Percentiles rank a stretch among this genome's conserved stretches.
Conservation (phyloP, 495 filamentous ascomycete genomes). For the Opeltia flavorubescens region DNA sequence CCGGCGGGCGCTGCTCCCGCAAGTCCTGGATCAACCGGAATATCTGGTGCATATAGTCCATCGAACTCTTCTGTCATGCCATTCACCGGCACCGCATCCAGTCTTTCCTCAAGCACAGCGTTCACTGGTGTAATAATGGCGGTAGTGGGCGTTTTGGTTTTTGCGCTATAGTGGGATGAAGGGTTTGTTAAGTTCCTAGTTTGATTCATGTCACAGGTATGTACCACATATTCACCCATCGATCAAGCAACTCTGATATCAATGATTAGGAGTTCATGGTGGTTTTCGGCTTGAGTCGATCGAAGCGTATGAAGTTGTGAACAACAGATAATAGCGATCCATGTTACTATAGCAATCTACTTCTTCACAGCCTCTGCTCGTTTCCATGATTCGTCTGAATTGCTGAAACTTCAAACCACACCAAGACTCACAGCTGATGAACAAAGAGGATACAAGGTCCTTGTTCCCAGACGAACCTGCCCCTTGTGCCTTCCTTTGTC, state of each 20-base stretch:
- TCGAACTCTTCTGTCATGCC: not conserved
- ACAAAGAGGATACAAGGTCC: not conserved
- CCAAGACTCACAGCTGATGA: not conserved
- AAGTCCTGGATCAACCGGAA: no score
- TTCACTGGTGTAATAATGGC: not conserved
- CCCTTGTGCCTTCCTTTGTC: not conserved
- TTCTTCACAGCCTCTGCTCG: not conserved
- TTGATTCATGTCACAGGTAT: slow-evolving; percentile 3
- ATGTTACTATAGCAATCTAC: not conserved
- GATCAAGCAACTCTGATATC: not conserved
- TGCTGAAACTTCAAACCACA: not conserved
- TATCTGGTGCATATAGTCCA: no score
- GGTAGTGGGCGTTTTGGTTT: slow-evolving; percentile 1
- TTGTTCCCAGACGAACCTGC: not conserved
- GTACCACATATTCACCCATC: not conserved
- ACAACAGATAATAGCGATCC: not conserved
- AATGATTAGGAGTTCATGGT: not conserved
- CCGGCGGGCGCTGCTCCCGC: not conserved
- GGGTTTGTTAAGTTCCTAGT: not conserved
- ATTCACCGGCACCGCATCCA: slow-evolving; percentile 4
- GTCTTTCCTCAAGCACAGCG: not conserved
- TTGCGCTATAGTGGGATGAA: slow-evolving; percentile 1
- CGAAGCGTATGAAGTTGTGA: not conserved
- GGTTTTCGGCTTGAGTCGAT: not conserved
- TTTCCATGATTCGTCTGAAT: not conserved